Evolutionary conservation across 768 basidiomycete genomes (phyloP).

Genomic region (Pulveroboletus sp.): DNA sequence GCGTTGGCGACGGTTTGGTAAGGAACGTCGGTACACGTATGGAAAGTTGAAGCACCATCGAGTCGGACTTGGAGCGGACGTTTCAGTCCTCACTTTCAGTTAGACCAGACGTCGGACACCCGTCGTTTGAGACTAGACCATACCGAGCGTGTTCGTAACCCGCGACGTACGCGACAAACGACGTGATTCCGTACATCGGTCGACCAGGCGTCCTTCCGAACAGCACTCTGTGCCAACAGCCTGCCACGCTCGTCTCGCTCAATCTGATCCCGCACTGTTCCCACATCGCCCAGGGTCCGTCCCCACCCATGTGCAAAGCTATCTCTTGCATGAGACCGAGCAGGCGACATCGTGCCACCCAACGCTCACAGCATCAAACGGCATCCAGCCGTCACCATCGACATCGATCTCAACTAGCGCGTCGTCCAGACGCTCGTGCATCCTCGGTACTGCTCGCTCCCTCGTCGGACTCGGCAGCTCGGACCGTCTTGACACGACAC

Average conservation of each 20-base stretch:
- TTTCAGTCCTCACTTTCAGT: conserved; percentile 7
- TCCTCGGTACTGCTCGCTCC: too few relatives aligned
- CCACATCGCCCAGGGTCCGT: conserved; percentile 6
- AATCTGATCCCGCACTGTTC: neutral
- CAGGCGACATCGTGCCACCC: too few relatives aligned
- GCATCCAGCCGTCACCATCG: too few relatives aligned
- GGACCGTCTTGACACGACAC: too few relatives aligned
- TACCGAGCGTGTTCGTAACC: conserved; percentile 1
- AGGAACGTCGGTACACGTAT: neutral
- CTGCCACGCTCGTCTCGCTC: neutral
- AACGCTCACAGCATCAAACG: too few relatives aligned
- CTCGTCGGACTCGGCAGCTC: too few relatives aligned
- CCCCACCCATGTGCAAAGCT: neutral
- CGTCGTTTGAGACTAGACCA: conserved; percentile 11
- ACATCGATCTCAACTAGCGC: too few relatives aligned
- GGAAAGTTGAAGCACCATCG: neutral
- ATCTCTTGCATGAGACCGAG: too few relatives aligned
- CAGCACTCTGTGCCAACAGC: neutral
- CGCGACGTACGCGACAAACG: conserved; percentile 9
- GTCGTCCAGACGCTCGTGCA: too few relatives aligned
- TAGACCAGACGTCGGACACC: neutral
- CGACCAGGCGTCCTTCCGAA: neutral
- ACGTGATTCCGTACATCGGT: conserved; percentile 10
- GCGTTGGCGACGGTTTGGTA: neutral
- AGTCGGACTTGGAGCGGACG: conserved; percentile 6